Evolutionary conservation across 345 rosid species (phyloP), one percentile per base, ranked within the genome.

Genomic region (Heritiera littoralis): DNA sequence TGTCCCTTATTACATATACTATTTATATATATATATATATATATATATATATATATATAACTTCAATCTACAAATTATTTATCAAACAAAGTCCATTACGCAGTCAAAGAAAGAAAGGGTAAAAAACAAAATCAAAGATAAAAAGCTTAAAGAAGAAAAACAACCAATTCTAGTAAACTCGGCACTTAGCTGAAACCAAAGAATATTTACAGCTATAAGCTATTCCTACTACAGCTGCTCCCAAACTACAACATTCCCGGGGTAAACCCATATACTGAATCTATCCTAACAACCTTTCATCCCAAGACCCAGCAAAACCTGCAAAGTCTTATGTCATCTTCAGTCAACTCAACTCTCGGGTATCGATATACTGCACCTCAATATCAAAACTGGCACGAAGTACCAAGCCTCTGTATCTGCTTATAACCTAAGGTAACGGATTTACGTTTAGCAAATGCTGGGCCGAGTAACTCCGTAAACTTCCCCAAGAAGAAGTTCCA

Each of bases 331-430:
- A 71, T 67, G 79, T 76, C 74, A 18, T 77, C 68, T 51, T 30
- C 48, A 28, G 72, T 30, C 51, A 49, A 49, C 71, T n/a, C 30
- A 66, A 66, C 80, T 77, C 67, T 61, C 18, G 6, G 30, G 80
- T 72, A 78, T 71, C 52, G 45, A 38, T 61, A 60, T 54, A 28
- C 60, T 65, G 68, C 56, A 59, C 48, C 73, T 49, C 66, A n/a
- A 79, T 69, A 73, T 93, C 97, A 94, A 96, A 96, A 94, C 94
- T 92, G 94, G 92, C 99, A 96, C 9, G 98, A 96, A 58, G 97
- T 94, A 54, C 99, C 99, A 23, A 96, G 97, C 93, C 98, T 94
- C 92, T 78, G 97, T 51, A 87, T 89, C 94, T 91, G 98, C 83
- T 86, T 92, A 90, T 88, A 93, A 61, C 95, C 93, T 72, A 84